Base-by-base conservation (phyloP, 768 basidiomycete species). In the Amanita phalloides region DNA sequence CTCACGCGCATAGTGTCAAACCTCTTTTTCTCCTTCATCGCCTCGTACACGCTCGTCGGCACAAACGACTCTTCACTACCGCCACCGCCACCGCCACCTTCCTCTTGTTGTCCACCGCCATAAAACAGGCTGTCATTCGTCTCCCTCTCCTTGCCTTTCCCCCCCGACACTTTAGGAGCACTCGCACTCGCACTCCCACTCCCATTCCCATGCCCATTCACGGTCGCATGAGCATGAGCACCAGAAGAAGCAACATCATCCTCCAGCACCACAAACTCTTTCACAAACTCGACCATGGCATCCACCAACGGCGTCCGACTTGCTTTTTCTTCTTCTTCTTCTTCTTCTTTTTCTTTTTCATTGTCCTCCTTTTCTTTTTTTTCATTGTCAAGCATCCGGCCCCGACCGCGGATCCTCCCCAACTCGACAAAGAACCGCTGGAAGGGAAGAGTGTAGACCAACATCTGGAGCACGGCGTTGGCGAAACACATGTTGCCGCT, bases 401-500 rank as follows among this genome's bases (percentile, higher is more conserved):
- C 3, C 4, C 32, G 32, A 33, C 33, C 11, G 33, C 11, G 33
- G 33, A 79, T 64, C 59, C 72, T 74, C 26, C 78, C 85, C 2
- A 97, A 69, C 55, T 87, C 83, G 20, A 67, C 70, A 61, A 99
- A 86, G 33, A 97, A 66, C 43, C 73, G 73, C 60, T 83, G 82
- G 65, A 98, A 97, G 1, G 87, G 90, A n/a, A 78, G 75, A 58
- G 86, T 91, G 65, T 92, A 95, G 0, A 94, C 78, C 26, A 99
- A 74, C 1, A 87, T 80, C 69, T 98, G 95, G 28, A 99, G 71
- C 21, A 97, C 88, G 0, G 92, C 82, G 60, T 97, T 99, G 26
- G 93, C 93, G 62, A 97, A 99, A 64, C 95, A 99, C 83, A 97
- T 84, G 67, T 99, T 99, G 0, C 95, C 94, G 2, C 81, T 86